A percentile compares a stretch with the other conserved stretches of the same genome.
Conservation (phyloP, 2,329 filamentous ascomycete species). For the Botrytis sinoallii region DNA sequence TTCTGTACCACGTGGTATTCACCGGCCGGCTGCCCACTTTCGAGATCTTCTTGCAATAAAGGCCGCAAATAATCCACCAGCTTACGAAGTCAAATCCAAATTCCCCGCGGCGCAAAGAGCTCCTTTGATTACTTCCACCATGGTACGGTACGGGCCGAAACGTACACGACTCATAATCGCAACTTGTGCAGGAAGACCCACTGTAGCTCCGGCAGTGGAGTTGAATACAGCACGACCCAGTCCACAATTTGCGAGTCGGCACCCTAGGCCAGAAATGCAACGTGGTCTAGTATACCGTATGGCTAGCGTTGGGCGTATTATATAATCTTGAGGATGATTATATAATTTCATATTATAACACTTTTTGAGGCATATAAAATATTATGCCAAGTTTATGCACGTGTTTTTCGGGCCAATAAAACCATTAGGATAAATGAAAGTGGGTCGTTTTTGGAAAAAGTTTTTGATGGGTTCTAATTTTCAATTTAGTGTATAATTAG, state of each 20-base stretch:
- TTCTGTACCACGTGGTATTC: constrained; percentile 15
- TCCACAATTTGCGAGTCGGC: background rate
- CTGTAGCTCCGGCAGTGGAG: constrained; percentile 7
- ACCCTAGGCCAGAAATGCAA: constrained; percentile 16
- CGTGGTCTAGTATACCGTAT: background rate
- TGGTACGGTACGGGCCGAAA: background rate
- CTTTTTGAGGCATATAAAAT: no score
- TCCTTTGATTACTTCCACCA: background rate
- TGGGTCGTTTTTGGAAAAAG: no score
- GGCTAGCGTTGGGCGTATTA: no score
- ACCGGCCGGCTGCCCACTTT: constrained; percentile 2
- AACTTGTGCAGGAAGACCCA: constrained; percentile 15
- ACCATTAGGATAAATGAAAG: no score
- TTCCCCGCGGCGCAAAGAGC: background rate
- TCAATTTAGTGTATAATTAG: no score
- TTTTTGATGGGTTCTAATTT: no score
- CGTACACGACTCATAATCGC: constrained; percentile 9
- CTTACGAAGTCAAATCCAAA: background rate
- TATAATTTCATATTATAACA: no score
- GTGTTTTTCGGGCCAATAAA: no score
- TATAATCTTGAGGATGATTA: no score
- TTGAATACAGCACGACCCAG: constrained; percentile 12
- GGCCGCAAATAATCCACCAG: constrained; percentile 9
- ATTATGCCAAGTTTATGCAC: no score
- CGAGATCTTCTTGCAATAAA: background rate